Evolutionary conservation across 106 monocot genomes (phyloP).

Genomic region (Dendrobium nobile): DNA sequence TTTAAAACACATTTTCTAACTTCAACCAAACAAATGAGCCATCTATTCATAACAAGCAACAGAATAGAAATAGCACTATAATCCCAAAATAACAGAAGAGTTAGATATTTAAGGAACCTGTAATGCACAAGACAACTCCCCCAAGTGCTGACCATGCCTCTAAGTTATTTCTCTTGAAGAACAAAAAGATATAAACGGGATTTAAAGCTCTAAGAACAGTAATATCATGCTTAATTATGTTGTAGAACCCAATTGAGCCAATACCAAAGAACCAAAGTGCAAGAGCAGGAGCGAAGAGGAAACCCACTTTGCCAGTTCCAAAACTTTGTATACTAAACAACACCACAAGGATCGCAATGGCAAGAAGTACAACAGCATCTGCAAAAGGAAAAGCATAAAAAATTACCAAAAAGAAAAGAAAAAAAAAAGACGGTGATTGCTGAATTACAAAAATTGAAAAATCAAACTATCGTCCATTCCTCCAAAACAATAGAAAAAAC

Average conservation of each 20-base stretch:
- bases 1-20: background rate
- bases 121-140: slow-evolving; percentile 89
- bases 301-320: slow-evolving; percentile 88
- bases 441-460: background rate
- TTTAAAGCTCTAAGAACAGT: slow-evolving; percentile 74
- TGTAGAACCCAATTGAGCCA: slow-evolving; percentile 79
- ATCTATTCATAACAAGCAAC: background rate
- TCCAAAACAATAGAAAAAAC: background rate
- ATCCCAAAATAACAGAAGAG: too few relatives aligned
- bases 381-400: slow-evolving; percentile 17
- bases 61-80: background rate
- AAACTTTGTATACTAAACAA: slow-evolving; percentile 87
- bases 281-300: slow-evolving; percentile 72
- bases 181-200: slow-evolving; percentile 73
- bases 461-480: background rate
- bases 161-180: slow-evolving; percentile 51
- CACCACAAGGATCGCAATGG: slow-evolving; percentile 53
- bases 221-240: slow-evolving; percentile 65
- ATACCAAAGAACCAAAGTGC: slow-evolving; percentile 85
- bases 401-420: background rate
- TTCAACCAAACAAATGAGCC: background rate
- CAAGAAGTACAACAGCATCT: slow-evolving; percentile 71
- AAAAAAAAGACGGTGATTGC: background rate
- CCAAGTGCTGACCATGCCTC: slow-evolving; percentile 94
- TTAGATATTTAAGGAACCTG: slow-evolving; percentile 31